A percentile compares a stretch with the other conserved stretches of the same genome.
These are phyloP conservation scores for Skeletonema costatum DNA, from an alignment of 108 stramenopile species.

Conservation along the genomic window DNA sequence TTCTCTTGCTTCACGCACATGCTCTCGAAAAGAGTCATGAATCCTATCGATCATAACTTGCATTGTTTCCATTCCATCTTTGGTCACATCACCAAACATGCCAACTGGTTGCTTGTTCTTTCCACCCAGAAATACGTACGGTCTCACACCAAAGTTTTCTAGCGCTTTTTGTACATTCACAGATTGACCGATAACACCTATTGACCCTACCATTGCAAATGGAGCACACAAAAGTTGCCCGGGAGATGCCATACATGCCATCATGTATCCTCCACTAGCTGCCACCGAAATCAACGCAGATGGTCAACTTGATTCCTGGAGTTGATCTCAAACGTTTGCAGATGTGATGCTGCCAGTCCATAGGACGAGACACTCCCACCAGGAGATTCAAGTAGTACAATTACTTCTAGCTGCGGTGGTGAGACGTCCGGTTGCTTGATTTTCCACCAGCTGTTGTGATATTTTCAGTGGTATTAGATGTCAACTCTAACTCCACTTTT, in stretches of 20 bases:
- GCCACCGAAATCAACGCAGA: slow-evolving; percentile 76
- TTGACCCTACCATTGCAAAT: slow-evolving; percentile 79
- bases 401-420: slow-evolving; percentile 53
- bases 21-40: slow-evolving; percentile 74
- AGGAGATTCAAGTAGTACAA: slow-evolving; percentile 75
- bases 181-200: slow-evolving; percentile 77
- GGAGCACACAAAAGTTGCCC: slow-evolving; percentile 76
- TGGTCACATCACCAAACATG: slow-evolving; percentile 75
- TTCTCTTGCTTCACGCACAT: slow-evolving; percentile 61
- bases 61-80: slow-evolving; percentile 65
- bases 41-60: slow-evolving; percentile 76
- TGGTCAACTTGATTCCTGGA: slow-evolving; percentile 67
- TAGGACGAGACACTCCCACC: slow-evolving; percentile 79
- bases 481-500: not conserved
- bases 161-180: slow-evolving; percentile 72
- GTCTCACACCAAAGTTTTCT: slow-evolving; percentile 64
- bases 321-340: slow-evolving; percentile 62
- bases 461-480: not conserved
- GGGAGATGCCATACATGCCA: slow-evolving; percentile 73
- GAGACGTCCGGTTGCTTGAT: not conserved
- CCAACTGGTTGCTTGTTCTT: slow-evolving; percentile 81
- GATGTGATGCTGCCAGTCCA: slow-evolving; percentile 73
- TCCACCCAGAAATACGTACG: slow-evolving; percentile 75
- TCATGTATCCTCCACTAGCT: slow-evolving; percentile 84
- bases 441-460: not conserved